A percentile compares a stretch with the other conserved stretches of the same genome.
Conservation (phyloP, 768 basidiomycete species). For the Hydnomerulius pinastri region DNA sequence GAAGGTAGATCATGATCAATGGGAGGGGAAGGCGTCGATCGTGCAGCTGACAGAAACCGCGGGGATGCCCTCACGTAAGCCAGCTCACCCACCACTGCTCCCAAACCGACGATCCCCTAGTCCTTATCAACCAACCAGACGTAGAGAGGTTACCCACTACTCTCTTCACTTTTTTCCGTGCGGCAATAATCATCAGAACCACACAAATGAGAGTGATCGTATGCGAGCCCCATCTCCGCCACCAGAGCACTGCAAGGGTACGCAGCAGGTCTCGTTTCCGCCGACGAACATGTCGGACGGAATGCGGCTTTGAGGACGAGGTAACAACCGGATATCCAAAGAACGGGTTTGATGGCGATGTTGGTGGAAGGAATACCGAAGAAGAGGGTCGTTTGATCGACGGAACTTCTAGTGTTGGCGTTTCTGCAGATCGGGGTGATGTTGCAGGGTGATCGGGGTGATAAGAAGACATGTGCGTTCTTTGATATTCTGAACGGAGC, state of each 20-base stretch:
- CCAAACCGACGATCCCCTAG: neutral
- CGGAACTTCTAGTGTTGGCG: neutral
- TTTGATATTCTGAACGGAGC: constrained; percentile 26
- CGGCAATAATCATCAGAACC: constrained; percentile 29
- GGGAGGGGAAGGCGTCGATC: neutral
- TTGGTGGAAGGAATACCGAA: constrained; percentile 43
- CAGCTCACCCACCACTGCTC: neutral
- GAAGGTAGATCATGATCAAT: neutral
- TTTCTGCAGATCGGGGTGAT: neutral
- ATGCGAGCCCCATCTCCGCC: constrained; percentile 61
- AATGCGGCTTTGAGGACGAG: constrained; percentile 34
- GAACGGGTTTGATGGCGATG: constrained; percentile 69
- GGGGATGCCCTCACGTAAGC: neutral
- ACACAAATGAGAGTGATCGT: constrained; percentile 38
- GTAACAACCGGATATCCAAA: constrained; percentile 65
- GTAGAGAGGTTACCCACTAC: neutral
- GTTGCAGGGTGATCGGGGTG: neutral
- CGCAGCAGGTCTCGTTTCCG: constrained; percentile 67
- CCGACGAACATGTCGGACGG: constrained; percentile 60
- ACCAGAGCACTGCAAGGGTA: constrained; percentile 64
- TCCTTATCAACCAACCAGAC: neutral
- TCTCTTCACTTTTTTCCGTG: constrained; percentile 15
- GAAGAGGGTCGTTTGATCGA: constrained; percentile 7
- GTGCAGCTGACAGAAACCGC: neutral
- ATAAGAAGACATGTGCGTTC: constrained; percentile 1